Conservation (phyloP, 345 rosid genomes). For the Carallia brachiata region DNA sequence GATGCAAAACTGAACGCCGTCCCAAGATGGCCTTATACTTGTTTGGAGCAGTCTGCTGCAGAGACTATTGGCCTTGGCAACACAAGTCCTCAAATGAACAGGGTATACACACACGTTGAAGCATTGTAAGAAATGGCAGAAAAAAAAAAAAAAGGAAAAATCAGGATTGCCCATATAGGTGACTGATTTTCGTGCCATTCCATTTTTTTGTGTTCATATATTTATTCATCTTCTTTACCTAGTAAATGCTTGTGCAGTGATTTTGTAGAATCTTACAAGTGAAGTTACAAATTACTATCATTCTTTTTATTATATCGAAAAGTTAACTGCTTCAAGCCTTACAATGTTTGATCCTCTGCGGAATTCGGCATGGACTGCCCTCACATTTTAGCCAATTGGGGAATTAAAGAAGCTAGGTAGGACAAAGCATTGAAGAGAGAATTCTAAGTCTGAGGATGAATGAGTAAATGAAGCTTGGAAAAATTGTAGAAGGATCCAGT, state of each 20-base stretch:
- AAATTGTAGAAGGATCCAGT: too few species aligned
- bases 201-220: slow-evolving; percentile 27
- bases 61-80: slow-evolving; percentile 11
- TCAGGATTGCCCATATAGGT: slow-evolving; percentile 12
- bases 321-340: background rate
- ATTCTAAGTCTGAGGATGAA: too few species aligned
- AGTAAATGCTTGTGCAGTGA: slow-evolving; percentile 13
- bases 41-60: slow-evolving; percentile 1
- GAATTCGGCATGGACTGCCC: background rate
- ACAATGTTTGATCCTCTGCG: background rate
- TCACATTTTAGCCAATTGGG: background rate
- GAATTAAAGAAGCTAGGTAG: background rate
- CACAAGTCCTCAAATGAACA: slow-evolving; percentile 3
- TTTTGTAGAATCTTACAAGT: slow-evolving; percentile 18
- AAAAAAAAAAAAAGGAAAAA: background rate
- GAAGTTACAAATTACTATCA: slow-evolving; percentile 15
- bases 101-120: slow-evolving; percentile 17
- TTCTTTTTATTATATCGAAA: slow-evolving; percentile 2
- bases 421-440: too few species aligned
- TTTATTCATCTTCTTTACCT: slow-evolving; percentile 26
- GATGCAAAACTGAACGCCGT: background rate
- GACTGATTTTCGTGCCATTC: slow-evolving; percentile 1
- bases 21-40: slow-evolving; percentile 2
- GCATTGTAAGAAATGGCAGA: slow-evolving; percentile 30
- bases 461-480: too few species aligned